Evolutionary conservation across 495 filamentous ascomycete species (phyloP), one percentile per base, ranked within the genome.

Genomic region (Cudoniella acicularis): DNA sequence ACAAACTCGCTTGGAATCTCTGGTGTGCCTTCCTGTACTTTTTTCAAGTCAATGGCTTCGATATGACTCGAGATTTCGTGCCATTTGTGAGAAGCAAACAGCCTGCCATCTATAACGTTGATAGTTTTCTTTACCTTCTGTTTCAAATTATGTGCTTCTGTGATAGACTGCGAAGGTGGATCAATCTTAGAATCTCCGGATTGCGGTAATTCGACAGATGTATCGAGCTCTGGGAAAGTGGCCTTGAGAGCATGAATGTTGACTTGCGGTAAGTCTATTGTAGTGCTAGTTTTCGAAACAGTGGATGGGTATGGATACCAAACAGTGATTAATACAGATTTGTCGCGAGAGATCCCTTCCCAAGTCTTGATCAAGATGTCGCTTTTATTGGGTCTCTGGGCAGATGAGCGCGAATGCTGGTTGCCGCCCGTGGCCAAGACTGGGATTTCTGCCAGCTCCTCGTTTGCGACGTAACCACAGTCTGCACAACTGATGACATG

Each of bases 381-480:
- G 30, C 13, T 13, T 13, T 36, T 13, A 36, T 36, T 36, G 30
- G 13, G 30, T 36, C 13, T 13, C 4, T 36, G 6, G 4, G 30
- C 30, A 13, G 30, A 4, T 36, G 4, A 13, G 30, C 4, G 30
- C 30, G 6, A 36, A 4, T 36, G 4, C 30, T 36, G 4, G 30
- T 6, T 36, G 30, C 13, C 4, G 13, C 30, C 4, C 6, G 30
- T 24, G 27, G 46, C 56, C 47, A 41, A 26, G 8, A 57, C 20
- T n/a, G 26, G 0, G 26, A 53, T 57, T 71, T 71, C 42, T 22
- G 85, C 89, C 13, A 95, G 75, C 69, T 98, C 94, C 63, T 95
- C 89, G 60, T 98, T 98, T 49, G 89, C 86, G 20, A 87, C 80
- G 65, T 91, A 92, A 40, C 79, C 76, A 70, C 94, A 98, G 36